Base-by-base conservation (phyloP, 805 yeast species). In the Monosporozyma aerobia region DNA sequence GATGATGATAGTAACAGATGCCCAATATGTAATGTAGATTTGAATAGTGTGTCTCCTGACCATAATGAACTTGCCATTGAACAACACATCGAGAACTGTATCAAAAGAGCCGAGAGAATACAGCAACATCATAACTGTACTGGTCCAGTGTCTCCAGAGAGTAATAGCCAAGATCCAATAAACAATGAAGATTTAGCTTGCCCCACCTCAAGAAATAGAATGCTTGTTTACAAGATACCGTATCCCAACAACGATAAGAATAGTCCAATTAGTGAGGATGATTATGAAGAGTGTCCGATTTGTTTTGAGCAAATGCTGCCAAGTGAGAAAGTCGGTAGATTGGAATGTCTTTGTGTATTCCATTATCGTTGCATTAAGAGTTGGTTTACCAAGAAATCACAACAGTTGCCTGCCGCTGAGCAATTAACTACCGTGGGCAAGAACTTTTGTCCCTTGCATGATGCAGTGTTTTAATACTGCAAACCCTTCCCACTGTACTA, bases 291-390 rank as follows among this genome's bases (percentile, higher is more conserved):
- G 67, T 94, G 99, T 67, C 92, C 89, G 14, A 92, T 94, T 25
- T 94, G 99, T 63, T 80, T 92, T 56, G 99, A 94, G 65, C 95
- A 87, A 19, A 80, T 90, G 65, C 70, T 72, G 48, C 87, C 90
- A 0, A 96, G 96, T 1, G 94, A 90, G 52, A 85, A 84, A 62
- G 92, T 94, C 16, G 98, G 96, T 0, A 73, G 99, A 44, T 70
- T 94, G 54, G 98, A 92, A 67, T 94, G 99, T 66, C 74, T 94
- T 13, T 94, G 99, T 65, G 88, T 90, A 37, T 94, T 89, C 68
- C 99, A 94, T 63, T 90, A 90, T 65, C 73, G 78, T 57, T 94
- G 99, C 69, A 94, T 94, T 57, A 82, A 85, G 65, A 83, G 81
- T 53, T 94, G 99, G 99, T 88, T 92, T 61, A 78, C 82, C 53